Evolutionary conservation across 192 early-diverging fungal species (phyloP), one percentile per base, ranked within the genome.

Genomic region (Linnemannia exigua): DNA sequence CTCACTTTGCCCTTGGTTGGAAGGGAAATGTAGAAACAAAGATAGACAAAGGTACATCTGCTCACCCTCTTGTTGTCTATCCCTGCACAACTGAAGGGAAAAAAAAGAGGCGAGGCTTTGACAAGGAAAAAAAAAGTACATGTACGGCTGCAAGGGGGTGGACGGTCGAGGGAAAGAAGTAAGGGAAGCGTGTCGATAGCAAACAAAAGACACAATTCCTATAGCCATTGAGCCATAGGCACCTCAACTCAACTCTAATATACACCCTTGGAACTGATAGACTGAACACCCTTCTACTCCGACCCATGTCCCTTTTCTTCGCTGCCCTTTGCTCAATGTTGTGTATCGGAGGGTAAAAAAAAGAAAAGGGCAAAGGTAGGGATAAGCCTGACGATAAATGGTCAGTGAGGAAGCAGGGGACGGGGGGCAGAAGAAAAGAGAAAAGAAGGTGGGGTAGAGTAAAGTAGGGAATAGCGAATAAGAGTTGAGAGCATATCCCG

Each of bases 1-100:
- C 81, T 83, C 81, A 74, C 58, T 31, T 28, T 33, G 7, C 11
- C 8, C 37, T 37, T 17, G 17, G 12, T 70, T 16, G 8, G 33
- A 2, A 38, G 33, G 33, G 67, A 36, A 38, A 38, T n/a, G 37
- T 19, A 33, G 17, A n/a, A 9, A 12, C 15, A 5, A 22, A 37
- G 17, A 68, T 35, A 17, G 22, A 35, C 5, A 19, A 54, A 8
- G 22, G 58, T 19, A n/a, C n/a, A n/a, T n/a, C n/a, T n/a, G 22
- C 58, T 61, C 58, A 25, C 28, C n/a, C n/a, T n/a, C n/a, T 61
- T 19, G 58, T 25, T 2, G 7, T 17, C 19, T 7, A 61, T 7
- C 58, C 58, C 58, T 61, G 58, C 58, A 61, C 58, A 28, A 11
- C 28, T 28, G 58, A 20, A 61, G 68, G 37, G 5, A 44, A 70